phyloP scores from a whole-genome alignment of 225 moss, liverwort and hornwort genomes.

The Marchantia polymorpha region DNA sequence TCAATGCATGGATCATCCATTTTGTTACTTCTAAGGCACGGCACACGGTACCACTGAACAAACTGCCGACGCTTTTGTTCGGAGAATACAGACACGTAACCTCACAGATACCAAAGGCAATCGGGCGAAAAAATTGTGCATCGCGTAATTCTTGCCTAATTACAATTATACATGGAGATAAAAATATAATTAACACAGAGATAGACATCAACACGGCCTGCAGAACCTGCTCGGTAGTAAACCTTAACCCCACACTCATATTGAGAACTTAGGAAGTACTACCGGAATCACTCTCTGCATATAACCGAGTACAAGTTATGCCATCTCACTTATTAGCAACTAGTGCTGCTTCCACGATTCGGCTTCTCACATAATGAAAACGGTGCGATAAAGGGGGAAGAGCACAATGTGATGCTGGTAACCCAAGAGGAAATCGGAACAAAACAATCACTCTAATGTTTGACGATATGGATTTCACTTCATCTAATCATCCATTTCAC shows the following conservation, averaged over 20 bases:
- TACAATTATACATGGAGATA: neutral
- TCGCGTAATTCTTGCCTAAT: neutral
- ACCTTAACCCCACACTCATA: neutral
- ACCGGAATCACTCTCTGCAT: too few species aligned
- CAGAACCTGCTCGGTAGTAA: neutral
- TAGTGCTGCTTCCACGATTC: too few species aligned
- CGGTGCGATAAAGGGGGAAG: too few species aligned
- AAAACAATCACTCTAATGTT: neutral
- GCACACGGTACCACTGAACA: too few species aligned
- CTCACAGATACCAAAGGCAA: neutral
- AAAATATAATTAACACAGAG: neutral
- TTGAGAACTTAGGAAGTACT: too few species aligned
- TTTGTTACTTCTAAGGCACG: too few species aligned
- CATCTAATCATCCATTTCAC: neutral
- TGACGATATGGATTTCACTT: neutral
- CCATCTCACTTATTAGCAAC: too few species aligned
- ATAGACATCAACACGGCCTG: neutral
- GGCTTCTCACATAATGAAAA: too few species aligned
- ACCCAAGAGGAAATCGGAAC: neutral
- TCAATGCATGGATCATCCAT: too few species aligned
- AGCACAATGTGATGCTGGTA: too few species aligned
- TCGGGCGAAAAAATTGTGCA: neutral
- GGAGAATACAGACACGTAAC: neutral
- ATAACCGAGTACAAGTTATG: too few species aligned
- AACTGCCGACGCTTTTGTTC: too few species aligned